Base-by-base conservation (phyloP, 1,284 basidiomycete species). In the Gomphus bonarii region DNA sequence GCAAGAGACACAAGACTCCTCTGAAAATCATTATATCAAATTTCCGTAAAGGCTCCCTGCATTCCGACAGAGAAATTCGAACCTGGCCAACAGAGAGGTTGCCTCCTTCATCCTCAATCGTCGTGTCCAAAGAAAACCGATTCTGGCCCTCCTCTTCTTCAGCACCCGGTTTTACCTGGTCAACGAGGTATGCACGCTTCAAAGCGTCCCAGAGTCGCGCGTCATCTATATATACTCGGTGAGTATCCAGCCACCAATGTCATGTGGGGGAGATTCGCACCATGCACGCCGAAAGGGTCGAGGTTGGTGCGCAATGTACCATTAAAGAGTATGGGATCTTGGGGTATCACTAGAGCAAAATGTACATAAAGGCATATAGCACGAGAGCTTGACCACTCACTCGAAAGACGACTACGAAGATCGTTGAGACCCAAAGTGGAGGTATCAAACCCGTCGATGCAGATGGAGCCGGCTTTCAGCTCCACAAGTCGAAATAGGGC, bases 41-140 rank as follows among this genome's bases (percentile, higher is more conserved):
- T 47, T 60, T n/a, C n/a, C n/a, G n/a, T n/a, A n/a, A n/a, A n/a
- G n/a, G n/a, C n/a, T n/a, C n/a, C n/a, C n/a, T 20, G 40, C 47
- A 30, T 25, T n/a, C 22, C 1, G n/a, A 28, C 9, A 25, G 22
- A 31, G 33, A 11, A 38, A 67, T n/a, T n/a, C 70, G 54, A 55
- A 77, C 80, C 71, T 84, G 81, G 33, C 85, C 84, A 40, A 86
- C 83, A 51, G 82, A 85, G 57, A 95, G 65, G 67, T 95, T 97
- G 22, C 74, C 74, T 28, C 93, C 94, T 67, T 95, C 93, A 60
- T 88, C 86, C 61, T 94, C 90, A 59, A 97, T 81, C 1, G 80
- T 70, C 35, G 80, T 87, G 66, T 95, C 91, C 11, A 95, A 76
- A 20, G 77, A 86, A 72, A 92, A 93, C 52, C 80, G 76, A 61